Evolutionary conservation across 371 early-diverging fungal species (phyloP).

Genomic region (Entomophthora muscae): DNA sequence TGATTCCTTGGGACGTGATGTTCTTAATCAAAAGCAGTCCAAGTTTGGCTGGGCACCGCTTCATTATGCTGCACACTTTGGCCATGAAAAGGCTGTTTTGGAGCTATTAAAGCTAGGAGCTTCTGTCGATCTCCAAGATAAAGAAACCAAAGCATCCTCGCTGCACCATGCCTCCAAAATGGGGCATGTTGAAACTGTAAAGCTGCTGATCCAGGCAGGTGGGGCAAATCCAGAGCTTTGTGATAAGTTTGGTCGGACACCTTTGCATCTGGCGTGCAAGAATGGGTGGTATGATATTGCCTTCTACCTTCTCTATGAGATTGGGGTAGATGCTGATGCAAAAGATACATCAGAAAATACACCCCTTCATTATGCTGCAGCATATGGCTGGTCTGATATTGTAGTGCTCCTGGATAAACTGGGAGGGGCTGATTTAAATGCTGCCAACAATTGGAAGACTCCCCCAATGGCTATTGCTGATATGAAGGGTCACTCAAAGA

Average conservation of each 20-base stretch:
- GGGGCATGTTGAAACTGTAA: slow-evolving; percentile 27
- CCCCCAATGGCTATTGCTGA: slow-evolving; percentile 36
- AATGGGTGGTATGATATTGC: slow-evolving; percentile 25
- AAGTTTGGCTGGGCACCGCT: slow-evolving; percentile 24
- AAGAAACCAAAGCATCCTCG: slow-evolving; percentile 23
- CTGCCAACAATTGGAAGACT: slow-evolving; percentile 29
- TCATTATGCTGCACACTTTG: slow-evolving; percentile 34
- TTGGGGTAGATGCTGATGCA: slow-evolving; percentile 26
- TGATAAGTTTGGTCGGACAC: too few relatives aligned
- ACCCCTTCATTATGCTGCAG: slow-evolving; percentile 34
- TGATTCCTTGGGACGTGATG: slow-evolving; percentile 15
- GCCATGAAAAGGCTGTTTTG: slow-evolving; percentile 26
- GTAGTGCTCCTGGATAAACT: slow-evolving; percentile 23
- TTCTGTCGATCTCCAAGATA: slow-evolving; percentile 23
- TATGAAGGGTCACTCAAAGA: slow-evolving; percentile 29
- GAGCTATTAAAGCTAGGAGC: slow-evolving; percentile 20
- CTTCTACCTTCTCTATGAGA: slow-evolving; percentile 16
- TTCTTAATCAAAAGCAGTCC: slow-evolving; percentile 22
- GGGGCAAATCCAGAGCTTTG: slow-evolving; percentile 23
- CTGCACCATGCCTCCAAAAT: slow-evolving; percentile 24
- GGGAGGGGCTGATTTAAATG: slow-evolving; percentile 23
- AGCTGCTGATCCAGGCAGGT: slow-evolving; percentile 21
- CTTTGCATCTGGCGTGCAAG: slow-evolving; percentile 29
- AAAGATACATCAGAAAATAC: slow-evolving; percentile 28
- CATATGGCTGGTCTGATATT: slow-evolving; percentile 26